A percentile compares a stretch with the other conserved stretches of the same genome.
Evolutionary conservation across 768 basidiomycete genomes (phyloP).

Genomic region (Lentinula lateritia): DNA sequence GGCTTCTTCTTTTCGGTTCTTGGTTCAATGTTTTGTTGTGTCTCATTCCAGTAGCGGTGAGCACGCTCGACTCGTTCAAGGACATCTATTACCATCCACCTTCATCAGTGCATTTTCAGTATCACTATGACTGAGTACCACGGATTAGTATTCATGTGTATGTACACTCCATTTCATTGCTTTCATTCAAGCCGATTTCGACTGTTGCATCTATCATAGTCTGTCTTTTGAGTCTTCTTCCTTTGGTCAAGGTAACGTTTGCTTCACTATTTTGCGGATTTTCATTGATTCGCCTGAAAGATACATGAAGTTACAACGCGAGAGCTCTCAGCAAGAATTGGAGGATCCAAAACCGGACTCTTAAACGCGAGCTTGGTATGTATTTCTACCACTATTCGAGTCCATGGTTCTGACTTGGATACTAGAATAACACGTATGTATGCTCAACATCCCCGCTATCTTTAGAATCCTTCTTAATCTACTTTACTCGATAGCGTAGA

Average conservation of each 20-base stretch:
- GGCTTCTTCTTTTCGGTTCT: conserved; percentile 45
- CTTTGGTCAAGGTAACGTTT: conserved; percentile 61
- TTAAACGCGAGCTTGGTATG: conserved; percentile 77
- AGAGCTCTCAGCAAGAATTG: conserved; percentile 70
- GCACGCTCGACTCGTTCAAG: conserved; percentile 16
- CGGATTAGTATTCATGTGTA: conserved; percentile 58
- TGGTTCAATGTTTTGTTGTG: conserved; percentile 69
- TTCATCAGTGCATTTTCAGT: conserved; percentile 49
- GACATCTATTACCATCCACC: not conserved
- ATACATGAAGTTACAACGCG: conserved; percentile 74
- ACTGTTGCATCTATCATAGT: conserved; percentile 29
- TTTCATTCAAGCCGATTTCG: not conserved
- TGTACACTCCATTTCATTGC: conserved; percentile 16
- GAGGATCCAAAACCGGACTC: conserved; percentile 71
- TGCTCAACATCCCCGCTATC: conserved; percentile 5
- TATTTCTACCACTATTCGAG: not conserved
- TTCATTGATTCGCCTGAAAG: conserved; percentile 31
- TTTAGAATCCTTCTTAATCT: not conserved
- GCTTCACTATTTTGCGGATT: not conserved
- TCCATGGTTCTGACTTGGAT: not conserved
- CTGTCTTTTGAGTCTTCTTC: conserved; percentile 66
- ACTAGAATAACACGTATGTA: conserved; percentile 62
- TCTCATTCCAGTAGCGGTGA: conserved; percentile 63
- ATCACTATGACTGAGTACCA: conserved; percentile 41
- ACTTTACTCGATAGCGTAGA: conserved; percentile 36